These are phyloP conservation scores for Wickerhamiella lipophila DNA, from an alignment of 805 yeast genomes.

Conservation along the genomic window DNA sequence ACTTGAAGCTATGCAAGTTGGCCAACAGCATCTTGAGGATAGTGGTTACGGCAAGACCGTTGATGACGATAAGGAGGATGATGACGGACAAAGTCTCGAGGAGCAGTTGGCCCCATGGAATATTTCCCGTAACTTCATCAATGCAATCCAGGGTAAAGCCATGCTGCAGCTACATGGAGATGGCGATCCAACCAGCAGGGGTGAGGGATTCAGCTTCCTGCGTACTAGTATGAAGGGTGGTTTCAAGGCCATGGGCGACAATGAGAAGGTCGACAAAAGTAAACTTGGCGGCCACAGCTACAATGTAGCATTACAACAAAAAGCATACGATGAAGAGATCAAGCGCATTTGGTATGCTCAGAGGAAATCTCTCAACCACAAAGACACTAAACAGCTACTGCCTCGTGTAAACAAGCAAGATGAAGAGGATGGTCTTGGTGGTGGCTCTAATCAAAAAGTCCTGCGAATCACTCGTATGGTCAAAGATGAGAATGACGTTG, in stretches of 20 bases:
- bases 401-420: constrained; percentile 28
- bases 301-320: constrained; percentile 75
- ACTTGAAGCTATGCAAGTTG: constrained; percentile 83
- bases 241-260: constrained; percentile 38
- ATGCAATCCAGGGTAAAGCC: constrained; percentile 91
- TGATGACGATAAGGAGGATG: constrained; percentile 33
- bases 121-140: constrained; percentile 76
- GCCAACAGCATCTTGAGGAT: constrained; percentile 82
- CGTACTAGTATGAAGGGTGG: constrained; percentile 94
- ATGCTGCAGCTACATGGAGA: constrained; percentile 91
- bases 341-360: constrained; percentile 83
- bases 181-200: constrained; percentile 89
- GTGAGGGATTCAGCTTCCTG: constrained; percentile 77
- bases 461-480: constrained; percentile 65
- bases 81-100: constrained; percentile 44
- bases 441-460: constrained; percentile 30
- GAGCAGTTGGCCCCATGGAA: constrained; percentile 93
- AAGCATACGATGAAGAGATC: constrained; percentile 83
- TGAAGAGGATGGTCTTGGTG: constrained; percentile 27
- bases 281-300: constrained; percentile 55
- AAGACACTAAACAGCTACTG: constrained; percentile 29
- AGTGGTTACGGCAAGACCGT: constrained; percentile 41
- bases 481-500: constrained; percentile 70
- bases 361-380: constrained; percentile 42
- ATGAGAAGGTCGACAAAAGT: constrained; percentile 32